Evolutionary conservation across 2,329 filamentous ascomycete genomes (phyloP), one percentile per base, ranked within the genome.

Genomic region (Macrophomina pseudophaseolina): DNA sequence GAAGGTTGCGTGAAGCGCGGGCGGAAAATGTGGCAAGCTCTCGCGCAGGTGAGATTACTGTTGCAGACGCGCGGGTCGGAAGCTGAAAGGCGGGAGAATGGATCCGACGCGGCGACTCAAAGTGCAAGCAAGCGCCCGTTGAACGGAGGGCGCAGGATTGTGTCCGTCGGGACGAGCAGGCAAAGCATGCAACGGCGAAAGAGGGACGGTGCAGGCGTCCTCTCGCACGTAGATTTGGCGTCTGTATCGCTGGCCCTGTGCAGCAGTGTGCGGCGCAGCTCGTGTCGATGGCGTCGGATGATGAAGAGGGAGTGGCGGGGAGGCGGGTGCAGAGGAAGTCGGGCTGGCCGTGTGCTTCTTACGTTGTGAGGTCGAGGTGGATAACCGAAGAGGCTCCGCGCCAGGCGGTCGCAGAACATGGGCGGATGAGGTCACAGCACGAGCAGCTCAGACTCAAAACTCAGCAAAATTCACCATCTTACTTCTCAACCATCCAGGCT

Each of bases 321-420:
- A 58, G 42, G 68, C 67, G 65, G 68, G 68, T 72, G 68, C 69
- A 69, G 30, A 48, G 63, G 68, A 65, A 68, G 68, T 58, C 48
- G 62, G 33, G 53, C 35, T 58, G 42, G 49, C 35, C 42, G 58
- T 54, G 44, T 67, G 56, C 58, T 60, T 69, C 58, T 67, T 67
- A 23, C 67, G 70, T 52, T 40, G 58, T 70, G 67, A 68, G 44
- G 51, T 67, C 38, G 63, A 56, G 64, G 58, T 58, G 51, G 51
- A 40, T 44, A 44, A 44, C 52, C 52, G 52, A 38, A 54, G 52
- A 54, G 16, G 6, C 11, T 18, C 32, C 52, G 52, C 16, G 23
- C n/a, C 52, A 49, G 58, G 42, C 58, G 58, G 42, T 62, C 32
- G 58, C 58, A 32, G 46, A 62, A 48, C 42, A 44, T 14, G 14